A percentile compares a stretch with the other conserved stretches of the same genome.
These are phyloP conservation scores for Fragaria ananassa DNA, from an alignment of 306 rosid genomes.

Conservation along the genomic window DNA sequence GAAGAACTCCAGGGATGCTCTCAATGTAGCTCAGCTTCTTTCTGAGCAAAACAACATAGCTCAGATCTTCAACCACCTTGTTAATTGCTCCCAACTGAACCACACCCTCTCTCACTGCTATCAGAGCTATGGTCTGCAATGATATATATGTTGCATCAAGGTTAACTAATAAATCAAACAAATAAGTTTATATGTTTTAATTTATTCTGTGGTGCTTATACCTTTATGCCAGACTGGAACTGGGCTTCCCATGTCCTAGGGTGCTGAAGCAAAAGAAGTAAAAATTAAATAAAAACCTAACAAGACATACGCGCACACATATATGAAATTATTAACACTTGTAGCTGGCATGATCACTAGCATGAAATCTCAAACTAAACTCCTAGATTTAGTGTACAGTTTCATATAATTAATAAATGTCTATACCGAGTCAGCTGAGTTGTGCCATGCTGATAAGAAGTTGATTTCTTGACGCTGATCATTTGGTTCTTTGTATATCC, in stretches of 20 bases:
- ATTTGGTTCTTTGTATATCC: slow-evolving; percentile 89
- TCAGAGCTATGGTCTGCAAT: slow-evolving; percentile 84
- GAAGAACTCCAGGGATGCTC: slow-evolving; percentile 92
- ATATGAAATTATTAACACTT: slow-evolving; percentile 18
- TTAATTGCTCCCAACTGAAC: slow-evolving; percentile 87
- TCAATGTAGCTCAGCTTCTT: slow-evolving; percentile 90
- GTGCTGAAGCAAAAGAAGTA: slow-evolving; percentile 52
- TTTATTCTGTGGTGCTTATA: neutral
- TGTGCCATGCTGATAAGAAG: slow-evolving; percentile 93
- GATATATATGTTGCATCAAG: neutral
- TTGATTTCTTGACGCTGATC: slow-evolving; percentile 89
- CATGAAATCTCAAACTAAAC: neutral
- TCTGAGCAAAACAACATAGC: slow-evolving; percentile 70
- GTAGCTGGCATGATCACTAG: too few species aligned
- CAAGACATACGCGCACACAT: neutral
- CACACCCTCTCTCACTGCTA: slow-evolving; percentile 97
- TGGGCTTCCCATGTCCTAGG: slow-evolving; percentile 99
- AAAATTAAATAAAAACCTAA: slow-evolving; percentile 9
- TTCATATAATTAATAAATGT: neutral
- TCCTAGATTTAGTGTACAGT: neutral
- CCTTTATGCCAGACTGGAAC: slow-evolving; percentile 98
- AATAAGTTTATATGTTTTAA: neutral
- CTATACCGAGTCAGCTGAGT: slow-evolving; percentile 75
- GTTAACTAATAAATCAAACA: neutral
- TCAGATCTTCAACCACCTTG: slow-evolving; percentile 88